Percentiles rank a stretch among this genome's conserved stretches.
Conservation (phyloP, 129 eudicot species). For the Solidago caesia region DNA sequence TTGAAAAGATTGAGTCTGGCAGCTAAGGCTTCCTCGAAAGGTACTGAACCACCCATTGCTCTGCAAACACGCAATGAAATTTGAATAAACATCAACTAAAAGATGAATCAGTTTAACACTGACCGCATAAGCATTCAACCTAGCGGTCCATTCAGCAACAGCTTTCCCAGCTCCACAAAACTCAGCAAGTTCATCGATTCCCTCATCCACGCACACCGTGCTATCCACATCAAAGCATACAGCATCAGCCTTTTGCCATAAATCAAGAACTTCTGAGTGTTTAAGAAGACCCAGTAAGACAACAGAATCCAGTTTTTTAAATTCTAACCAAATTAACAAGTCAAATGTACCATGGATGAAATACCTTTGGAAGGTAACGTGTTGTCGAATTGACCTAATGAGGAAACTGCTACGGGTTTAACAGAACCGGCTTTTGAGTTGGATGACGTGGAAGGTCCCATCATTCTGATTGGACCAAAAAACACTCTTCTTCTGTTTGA, state of each 20-base stretch:
- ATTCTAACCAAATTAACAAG: background rate
- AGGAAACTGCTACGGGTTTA: constrained; percentile 49
- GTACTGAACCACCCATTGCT: constrained; percentile 97
- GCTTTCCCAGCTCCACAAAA: constrained; percentile 99
- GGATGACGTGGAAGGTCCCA: constrained; percentile 40
- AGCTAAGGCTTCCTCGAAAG: constrained; percentile 89
- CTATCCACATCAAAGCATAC: constrained; percentile 99
- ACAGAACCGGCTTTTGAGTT: constrained; percentile 48
- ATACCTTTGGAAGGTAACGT: constrained; percentile 80
- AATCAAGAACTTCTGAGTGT: constrained; percentile 69
- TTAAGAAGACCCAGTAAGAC: constrained; percentile 9
- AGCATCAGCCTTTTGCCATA: constrained; percentile 84
- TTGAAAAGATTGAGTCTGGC: constrained; percentile 82
- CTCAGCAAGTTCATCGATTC: constrained; percentile 97
- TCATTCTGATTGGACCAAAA: constrained; percentile 32
- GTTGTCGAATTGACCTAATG: constrained; percentile 52
- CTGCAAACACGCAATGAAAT: constrained; percentile 34
- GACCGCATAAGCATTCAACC: constrained; percentile 37
- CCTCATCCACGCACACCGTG: constrained; percentile 95
- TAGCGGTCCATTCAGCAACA: constrained; percentile 96
- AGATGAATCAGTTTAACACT: background rate
- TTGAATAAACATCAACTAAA: constrained; percentile 9
- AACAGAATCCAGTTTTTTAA: background rate
- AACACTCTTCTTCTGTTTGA: constrained; percentile 32
- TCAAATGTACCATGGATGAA: background rate